Evolutionary conservation across 116 monocot genomes (phyloP).

Genomic region (Papilionanthe hybrid): DNA sequence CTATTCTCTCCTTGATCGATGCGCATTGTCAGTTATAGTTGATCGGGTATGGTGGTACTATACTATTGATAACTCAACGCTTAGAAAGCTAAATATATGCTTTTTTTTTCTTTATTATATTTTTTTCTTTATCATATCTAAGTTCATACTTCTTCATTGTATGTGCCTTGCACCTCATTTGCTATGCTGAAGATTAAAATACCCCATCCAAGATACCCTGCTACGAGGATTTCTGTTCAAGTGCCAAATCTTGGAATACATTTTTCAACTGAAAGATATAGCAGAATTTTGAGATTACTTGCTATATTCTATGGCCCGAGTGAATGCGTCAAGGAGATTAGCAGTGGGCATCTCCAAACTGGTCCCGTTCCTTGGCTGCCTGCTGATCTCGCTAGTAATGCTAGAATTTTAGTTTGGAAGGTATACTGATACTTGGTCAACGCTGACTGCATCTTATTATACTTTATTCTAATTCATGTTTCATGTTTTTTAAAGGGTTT

Average conservation of each 20-base stretch:
- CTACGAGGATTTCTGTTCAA: conserved; percentile 85
- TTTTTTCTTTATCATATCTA: not conserved
- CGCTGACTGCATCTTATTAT: not conserved
- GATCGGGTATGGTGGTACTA: conserved; percentile 58
- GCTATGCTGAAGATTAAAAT: conserved; percentile 60
- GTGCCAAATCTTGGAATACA: conserved; percentile 83
- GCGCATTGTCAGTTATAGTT: conserved; percentile 82
- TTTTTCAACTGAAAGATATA: conserved; percentile 84
- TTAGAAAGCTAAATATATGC: not conserved
- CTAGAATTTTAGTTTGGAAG: conserved; percentile 87
- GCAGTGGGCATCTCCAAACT: conserved; percentile 18
- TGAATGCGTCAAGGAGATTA: conserved; percentile 29
- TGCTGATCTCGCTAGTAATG: conserved; percentile 66
- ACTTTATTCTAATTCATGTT: conserved; percentile 7
- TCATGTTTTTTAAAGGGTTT: conserved; percentile 50
- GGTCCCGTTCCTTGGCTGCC: conserved; percentile 52
- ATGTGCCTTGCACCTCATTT: not conserved
- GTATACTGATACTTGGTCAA: conserved; percentile 30
- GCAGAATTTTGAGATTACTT: conserved; percentile 59
- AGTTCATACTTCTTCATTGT: not conserved
- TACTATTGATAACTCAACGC: not conserved
- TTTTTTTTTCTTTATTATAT: not conserved
- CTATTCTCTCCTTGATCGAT: conserved; percentile 87
- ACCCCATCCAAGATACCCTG: conserved; percentile 77
- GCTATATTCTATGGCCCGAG: conserved; percentile 51